phyloP scores from a whole-genome alignment of 1,284 basidiomycete species.

The Naganishia sp. region DNA sequence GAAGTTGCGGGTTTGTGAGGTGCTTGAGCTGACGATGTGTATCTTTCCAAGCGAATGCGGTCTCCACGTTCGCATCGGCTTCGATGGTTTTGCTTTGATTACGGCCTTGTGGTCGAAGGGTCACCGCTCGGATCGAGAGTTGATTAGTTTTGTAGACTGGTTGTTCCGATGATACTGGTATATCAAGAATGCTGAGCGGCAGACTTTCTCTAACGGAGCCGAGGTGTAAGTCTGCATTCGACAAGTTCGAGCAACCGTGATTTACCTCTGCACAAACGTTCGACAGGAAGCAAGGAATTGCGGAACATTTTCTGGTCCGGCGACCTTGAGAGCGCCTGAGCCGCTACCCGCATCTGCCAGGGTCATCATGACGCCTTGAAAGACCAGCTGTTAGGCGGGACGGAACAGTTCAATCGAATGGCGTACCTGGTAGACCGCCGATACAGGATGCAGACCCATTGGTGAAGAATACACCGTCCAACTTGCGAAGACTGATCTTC shows the following conservation, averaged over 20 bases:
- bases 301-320: slow-evolving; percentile 70
- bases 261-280: slow-evolving; percentile 41
- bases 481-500: slow-evolving; percentile 63
- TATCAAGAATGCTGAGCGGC: slow-evolving; percentile 24
- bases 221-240: slow-evolving; percentile 40
- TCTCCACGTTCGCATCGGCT: slow-evolving; percentile 17
- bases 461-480: slow-evolving; percentile 72
- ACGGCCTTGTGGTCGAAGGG: slow-evolving; percentile 4
- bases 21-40: slow-evolving; percentile 13
- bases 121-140: slow-evolving; percentile 11
- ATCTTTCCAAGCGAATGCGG: slow-evolving; percentile 25
- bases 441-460: slow-evolving; percentile 63
- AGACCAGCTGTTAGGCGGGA: background rate
- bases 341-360: slow-evolving; percentile 69
- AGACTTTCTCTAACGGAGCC: slow-evolving; percentile 32
- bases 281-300: slow-evolving; percentile 69
- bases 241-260: slow-evolving; percentile 32
- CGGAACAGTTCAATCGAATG: background rate
- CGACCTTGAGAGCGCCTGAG: slow-evolving; percentile 58
- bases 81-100: slow-evolving; percentile 5
- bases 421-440: slow-evolving; percentile 70
- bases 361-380: slow-evolving; percentile 74
- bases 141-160: slow-evolving; percentile 18
- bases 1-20: slow-evolving; percentile 35
- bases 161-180: slow-evolving; percentile 5